Conservation (phyloP, 306 rosid species). For the Bauhinia variegata region DNA sequence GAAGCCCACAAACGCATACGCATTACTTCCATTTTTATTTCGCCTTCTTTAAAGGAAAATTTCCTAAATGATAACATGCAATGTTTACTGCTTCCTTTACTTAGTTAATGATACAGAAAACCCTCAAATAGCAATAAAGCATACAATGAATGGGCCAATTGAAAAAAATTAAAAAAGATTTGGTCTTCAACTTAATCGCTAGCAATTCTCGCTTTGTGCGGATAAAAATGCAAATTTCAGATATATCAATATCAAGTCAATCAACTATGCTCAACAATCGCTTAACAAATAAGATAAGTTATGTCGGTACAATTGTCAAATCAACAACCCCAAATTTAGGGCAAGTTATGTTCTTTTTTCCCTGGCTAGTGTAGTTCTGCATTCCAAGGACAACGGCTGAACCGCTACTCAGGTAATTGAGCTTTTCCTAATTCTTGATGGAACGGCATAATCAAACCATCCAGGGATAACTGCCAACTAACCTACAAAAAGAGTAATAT, state of each 20-base stretch:
- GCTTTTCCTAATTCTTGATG: constrained; percentile 27
- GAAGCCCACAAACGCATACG: no score
- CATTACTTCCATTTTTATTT: no score
- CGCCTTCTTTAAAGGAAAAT: no score
- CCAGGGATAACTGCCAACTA: constrained; percentile 1
- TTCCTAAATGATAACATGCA: no score
- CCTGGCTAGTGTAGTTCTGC: constrained; percentile 14
- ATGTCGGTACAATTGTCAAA: constrained; percentile 7
- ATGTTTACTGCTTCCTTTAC: neutral
- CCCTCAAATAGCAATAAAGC: no score
- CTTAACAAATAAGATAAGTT: no score
- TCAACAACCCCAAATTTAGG: constrained; percentile 29
- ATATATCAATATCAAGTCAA: constrained; percentile 9
- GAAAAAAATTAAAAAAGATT: neutral
- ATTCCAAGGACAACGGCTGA: neutral
- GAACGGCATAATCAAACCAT: constrained; percentile 4
- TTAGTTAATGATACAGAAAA: neutral
- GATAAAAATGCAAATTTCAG: neutral
- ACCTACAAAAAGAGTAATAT: constrained; percentile 29
- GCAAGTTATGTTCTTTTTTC: constrained; percentile 27
- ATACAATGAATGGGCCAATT: neutral
- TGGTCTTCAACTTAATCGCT: neutral
- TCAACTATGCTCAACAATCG: constrained; percentile 19
- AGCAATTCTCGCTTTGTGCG: neutral
- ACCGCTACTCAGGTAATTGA: constrained; percentile 18